Evolutionary conservation across 2,329 filamentous ascomycete genomes (phyloP).

Genomic region (Chaetomiaceae sp.): DNA sequence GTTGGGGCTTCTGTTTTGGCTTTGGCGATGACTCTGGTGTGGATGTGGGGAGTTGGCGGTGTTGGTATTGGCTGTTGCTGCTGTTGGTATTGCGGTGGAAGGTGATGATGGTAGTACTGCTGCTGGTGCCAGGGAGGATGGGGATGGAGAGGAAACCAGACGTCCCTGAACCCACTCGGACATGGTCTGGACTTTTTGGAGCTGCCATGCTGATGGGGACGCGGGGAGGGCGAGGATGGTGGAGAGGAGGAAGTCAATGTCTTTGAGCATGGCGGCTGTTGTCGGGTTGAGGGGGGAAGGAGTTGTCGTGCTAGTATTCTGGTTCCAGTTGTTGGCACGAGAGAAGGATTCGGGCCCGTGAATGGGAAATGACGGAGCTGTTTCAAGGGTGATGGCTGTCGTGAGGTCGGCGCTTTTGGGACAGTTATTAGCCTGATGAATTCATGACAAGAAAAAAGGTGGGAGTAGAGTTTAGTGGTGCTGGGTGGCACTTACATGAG

Average conservation of each 20-base stretch:
- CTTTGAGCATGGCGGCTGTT: constrained; percentile 13
- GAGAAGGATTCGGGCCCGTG: constrained; percentile 1
- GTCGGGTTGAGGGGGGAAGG: not conserved
- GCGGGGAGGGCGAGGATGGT: constrained; percentile 9
- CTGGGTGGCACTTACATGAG: constrained; percentile 12
- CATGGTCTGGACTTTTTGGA: constrained; percentile 14
- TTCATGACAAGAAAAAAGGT: no score
- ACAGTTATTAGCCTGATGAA: no score
- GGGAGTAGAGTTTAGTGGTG: no score
- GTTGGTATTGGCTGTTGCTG: no score
- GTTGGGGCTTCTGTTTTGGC: no score
- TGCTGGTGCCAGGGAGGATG: not conserved
- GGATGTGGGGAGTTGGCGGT: no score
- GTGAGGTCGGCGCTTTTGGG: not conserved
- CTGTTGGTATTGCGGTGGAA: no score
- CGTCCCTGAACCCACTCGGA: constrained; percentile 15
- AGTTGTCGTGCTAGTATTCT: no score
- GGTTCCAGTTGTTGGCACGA: no score
- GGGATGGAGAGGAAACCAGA: not conserved
- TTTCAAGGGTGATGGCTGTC: constrained; percentile 9
- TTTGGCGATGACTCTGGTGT: no score
- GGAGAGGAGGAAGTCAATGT: constrained; percentile 15
- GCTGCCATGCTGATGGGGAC: constrained; percentile 4
- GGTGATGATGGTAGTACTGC: no score
- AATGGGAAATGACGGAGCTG: not conserved